phyloP scores from a whole-genome alignment of 148 eudicot genomes.

The Agrostemma githago region DNA sequence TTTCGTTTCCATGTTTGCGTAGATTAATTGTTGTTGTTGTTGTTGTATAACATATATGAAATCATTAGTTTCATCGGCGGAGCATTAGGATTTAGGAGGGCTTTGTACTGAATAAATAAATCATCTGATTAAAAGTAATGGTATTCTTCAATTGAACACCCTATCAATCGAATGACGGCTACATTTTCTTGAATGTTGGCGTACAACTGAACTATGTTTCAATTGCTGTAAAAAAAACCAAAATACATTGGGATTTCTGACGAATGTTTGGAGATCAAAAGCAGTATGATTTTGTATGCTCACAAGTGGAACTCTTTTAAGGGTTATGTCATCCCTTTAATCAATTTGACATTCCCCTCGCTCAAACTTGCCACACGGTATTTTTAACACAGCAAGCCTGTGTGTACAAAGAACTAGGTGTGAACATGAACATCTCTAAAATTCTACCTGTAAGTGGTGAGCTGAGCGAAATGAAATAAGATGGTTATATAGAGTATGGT shows the following conservation, averaged over 20 bases:
- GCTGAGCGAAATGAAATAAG: neutral
- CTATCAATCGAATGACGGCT: neutral
- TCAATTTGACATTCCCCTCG: no score
- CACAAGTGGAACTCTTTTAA: no score
- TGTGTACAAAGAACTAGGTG: neutral
- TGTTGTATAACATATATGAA: neutral
- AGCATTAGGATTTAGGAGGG: neutral
- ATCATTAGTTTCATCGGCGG: neutral
- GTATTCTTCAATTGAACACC: neutral
- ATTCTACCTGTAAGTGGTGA: neutral
- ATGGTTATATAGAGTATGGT: neutral
- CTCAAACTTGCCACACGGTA: neutral
- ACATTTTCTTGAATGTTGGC: neutral
- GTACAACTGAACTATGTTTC: neutral
- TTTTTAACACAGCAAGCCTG: neutral
- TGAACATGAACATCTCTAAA: neutral
- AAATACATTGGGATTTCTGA: neutral
- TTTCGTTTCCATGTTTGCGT: neutral
- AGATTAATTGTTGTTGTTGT: neutral
- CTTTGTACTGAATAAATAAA: neutral
- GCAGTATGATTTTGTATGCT: no score
- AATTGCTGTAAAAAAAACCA: conserved; percentile 7
- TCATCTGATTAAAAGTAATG: neutral
- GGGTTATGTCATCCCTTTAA: no score
- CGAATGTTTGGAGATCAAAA: neutral